Percentiles rank a stretch among this genome's conserved stretches.
Evolutionary conservation across 164 flowering plant genomes (phyloP).

Genomic region (Echeveria elegans): DNA sequence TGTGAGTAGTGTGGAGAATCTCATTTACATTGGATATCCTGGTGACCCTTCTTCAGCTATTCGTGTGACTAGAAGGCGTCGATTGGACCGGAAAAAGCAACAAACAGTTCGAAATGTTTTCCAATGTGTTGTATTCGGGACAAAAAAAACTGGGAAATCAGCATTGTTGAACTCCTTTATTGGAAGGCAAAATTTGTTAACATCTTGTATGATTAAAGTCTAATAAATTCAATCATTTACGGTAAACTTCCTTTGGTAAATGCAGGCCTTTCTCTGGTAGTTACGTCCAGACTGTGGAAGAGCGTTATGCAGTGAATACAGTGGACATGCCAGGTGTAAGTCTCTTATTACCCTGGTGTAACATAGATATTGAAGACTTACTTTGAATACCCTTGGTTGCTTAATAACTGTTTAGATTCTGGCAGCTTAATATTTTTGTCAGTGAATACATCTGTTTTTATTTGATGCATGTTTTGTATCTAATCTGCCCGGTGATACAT

Average conservation of each 20-base stretch:
- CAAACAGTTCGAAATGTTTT: constrained; percentile 78
- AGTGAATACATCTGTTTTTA: no score
- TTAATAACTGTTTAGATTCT: no score
- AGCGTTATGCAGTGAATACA: constrained; percentile 61
- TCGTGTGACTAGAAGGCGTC: constrained; percentile 63
- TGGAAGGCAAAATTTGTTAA: constrained; percentile 42
- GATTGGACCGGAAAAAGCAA: constrained; percentile 69
- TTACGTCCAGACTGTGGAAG: constrained; percentile 38
- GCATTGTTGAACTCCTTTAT: constrained; percentile 65
- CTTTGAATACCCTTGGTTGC: no score
- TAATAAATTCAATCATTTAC: neutral
- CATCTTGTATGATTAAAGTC: no score
- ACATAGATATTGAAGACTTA: no score
- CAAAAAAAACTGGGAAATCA: constrained; percentile 78
- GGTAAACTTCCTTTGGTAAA: no score
- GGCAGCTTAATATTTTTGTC: no score
- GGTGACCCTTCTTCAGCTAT: constrained; percentile 68
- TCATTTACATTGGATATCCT: constrained; percentile 77
- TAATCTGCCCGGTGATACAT: no score
- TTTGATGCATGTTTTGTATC: no score
- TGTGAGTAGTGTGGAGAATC: constrained; percentile 49
- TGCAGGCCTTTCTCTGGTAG: constrained; percentile 68
- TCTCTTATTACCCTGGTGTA: constrained; percentile 7
- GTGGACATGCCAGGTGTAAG: constrained; percentile 72
- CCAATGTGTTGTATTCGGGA: constrained; percentile 97